Base-by-base conservation (phyloP, 495 filamentous ascomycete species). In the Pyronema omphalodes region DNA sequence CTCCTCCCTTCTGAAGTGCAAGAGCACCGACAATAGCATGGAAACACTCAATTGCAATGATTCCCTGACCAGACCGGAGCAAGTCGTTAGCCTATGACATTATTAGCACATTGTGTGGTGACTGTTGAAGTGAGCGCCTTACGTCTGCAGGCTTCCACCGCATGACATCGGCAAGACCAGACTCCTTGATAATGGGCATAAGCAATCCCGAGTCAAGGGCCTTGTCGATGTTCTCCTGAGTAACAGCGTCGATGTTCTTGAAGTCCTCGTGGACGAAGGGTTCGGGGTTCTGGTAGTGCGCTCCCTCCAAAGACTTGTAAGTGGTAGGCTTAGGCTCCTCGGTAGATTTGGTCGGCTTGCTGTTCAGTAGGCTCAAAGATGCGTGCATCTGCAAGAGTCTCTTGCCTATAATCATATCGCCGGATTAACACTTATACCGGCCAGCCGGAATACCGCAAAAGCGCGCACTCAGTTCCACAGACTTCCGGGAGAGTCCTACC, bases 111-210 rank as follows among this genome's bases (percentile, higher is more conserved):
- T 12, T 51, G 11, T 14, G 1, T 9, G 6, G 12, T 9, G 29
- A n/a, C 12, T 35, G 18, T 33, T 34, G 17, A 3, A 9, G 12
- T 11, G 14, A 41, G 23, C 37, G 35, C 63, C 80, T 63, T 71
- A 94, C 88, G 68, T 79, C 73, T 64, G 74, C 77, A 11, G 91
- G 91, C 59, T 81, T 83, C 91, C 91, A 98, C 68, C 91, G 75
- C 56, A 89, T 65, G 15, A 95, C 86, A 7, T 73, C 71, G 44
- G 71, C 58, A 60, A 96, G 64, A 1, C 85, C 81, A 9, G 36
- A 37, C 14, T 33, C 14, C 14, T 17, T 14, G 51, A 84, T 79
- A n/a, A 76, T 73, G 17, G 72, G 60, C 23, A 81, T 86, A 51
- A 96, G 66, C 45, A 71, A 67, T 43, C 78, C 74, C 44, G 93